Evolutionary conservation across 139 green algal species (phyloP), one percentile per base, ranked within the genome.

Genomic region (Chlamydomonas schloesseri): DNA sequence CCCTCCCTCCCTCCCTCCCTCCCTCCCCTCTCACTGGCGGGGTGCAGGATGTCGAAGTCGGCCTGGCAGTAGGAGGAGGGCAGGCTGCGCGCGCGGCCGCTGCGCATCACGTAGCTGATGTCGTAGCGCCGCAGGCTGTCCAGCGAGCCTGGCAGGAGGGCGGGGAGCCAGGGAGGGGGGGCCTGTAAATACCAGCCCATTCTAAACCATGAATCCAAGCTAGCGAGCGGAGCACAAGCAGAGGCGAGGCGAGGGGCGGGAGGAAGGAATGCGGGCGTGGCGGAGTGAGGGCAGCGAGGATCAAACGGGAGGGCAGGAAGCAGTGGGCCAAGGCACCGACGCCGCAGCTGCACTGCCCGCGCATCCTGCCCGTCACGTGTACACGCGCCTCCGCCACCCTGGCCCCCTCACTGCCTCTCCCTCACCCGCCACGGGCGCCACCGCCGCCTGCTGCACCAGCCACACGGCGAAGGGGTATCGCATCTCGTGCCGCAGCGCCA

Each of bases 121-220:
- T 97, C 94, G 76, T 95, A 96, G 11, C 94, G 91, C 77, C 91
- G 86, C 64, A 96, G 37, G 2, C 76, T 88, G 64, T 95, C 93
- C 20, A 92, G 81, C 42, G 78, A 31, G 37, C 68, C 80, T 86
- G 69, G 46, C 1, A 68, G 60, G 60, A 33, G 26, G 60, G 23
- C 4, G 60, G 13, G 20, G 57, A 26, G 57, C 9, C 57, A 64
- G 20, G 57, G 57, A 26, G 20, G 20, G 20, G 20, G n/a, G n/a
- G n/a, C n/a, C n/a, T n/a, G n/a, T n/a, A n/a, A n/a, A n/a, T n/a
- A n/a, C n/a, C n/a, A n/a, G n/a, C n/a, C n/a, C n/a, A n/a, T n/a
- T n/a, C n/a, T n/a, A n/a, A n/a, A n/a, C n/a, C n/a, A n/a, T n/a
- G n/a, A n/a, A n/a, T n/a, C n/a, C n/a, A n/a, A n/a, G n/a, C n/a